Base-by-base conservation (phyloP, 129 eudicot genomes). In the Centella asiatica region DNA sequence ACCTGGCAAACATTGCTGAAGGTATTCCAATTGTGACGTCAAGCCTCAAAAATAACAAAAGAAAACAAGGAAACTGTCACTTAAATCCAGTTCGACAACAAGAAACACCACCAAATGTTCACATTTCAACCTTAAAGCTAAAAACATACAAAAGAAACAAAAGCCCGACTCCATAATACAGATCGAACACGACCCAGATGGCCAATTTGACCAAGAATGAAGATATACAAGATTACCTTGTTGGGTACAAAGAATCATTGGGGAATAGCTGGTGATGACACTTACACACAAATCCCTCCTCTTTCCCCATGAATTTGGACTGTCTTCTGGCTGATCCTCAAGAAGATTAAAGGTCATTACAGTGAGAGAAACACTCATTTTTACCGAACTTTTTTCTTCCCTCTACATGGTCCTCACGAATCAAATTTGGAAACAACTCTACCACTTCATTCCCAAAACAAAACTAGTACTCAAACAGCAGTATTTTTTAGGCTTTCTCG, bases 1-100 rank as follows among this genome's bases (percentile, higher is more conserved):
- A 90, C 98, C 98, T 69, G 88, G 86, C 80, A 92, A 80, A 68
- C 95, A 88, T 68, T 87, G 96, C 75, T 87, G 95, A 62, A 92
- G 88, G 66, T 87, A 84, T 27, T 92, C 98, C 83, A 92, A 82
- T 34, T 92, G 98, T 29, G 87, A 73, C 84, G 77, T 92, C 81
- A 84, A 83, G 66, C 98, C 98, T 92, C 71, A 17, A 71, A 71
- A 59, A 17, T 19, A 68, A 36, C n/a, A 69, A 13, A 13, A 22
- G 28, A 23, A 40, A 22, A 52, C 34, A 24, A 39, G 5, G 8
- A 60, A 76, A 49, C 27, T 24, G 34, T 52, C 32, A 33, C 22
- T 12, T 25, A 49, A 71, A 29, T 29, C 12, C 36, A 77, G 50
- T 46, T 9, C 3, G 12, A 3, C 47, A 44, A 32, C 62, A 32